Conservation (phyloP, 352 stramenopile species). For the Pythium coloratum region DNA sequence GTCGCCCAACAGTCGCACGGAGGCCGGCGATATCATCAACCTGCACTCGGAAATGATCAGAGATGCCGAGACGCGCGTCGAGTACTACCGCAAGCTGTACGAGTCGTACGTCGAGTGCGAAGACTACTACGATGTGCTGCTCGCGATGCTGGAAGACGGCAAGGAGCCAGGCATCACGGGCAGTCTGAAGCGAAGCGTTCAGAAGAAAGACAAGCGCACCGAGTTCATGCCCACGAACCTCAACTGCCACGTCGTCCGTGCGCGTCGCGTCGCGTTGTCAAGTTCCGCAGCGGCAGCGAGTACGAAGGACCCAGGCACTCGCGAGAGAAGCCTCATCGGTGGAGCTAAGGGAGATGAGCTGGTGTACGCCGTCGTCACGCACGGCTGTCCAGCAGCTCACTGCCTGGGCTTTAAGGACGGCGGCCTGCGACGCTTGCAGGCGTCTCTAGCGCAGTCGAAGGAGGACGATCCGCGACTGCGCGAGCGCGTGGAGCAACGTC, state of each 20-base stretch:
- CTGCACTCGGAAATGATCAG: constrained; percentile 40
- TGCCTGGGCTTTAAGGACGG: constrained; percentile 85
- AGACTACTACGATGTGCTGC: constrained; percentile 66
- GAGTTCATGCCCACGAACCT: constrained; percentile 89
- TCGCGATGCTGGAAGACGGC: constrained; percentile 69
- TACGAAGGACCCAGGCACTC: constrained; percentile 17
- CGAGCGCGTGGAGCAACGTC: constrained; percentile 74
- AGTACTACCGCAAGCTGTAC: constrained; percentile 63
- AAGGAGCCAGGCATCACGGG: constrained; percentile 83
- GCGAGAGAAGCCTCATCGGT: constrained; percentile 11
- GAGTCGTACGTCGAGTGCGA: constrained; percentile 65
- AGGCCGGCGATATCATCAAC: constrained; percentile 32
- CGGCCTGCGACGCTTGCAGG: constrained; percentile 60
- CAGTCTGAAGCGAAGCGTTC: constrained; percentile 80
- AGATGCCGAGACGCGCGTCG: constrained; percentile 54
- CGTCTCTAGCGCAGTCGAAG: constrained; percentile 43
- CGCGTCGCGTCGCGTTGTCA: constrained; percentile 53
- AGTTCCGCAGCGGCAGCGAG: constrained; percentile 5
- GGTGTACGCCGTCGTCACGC: constrained; percentile 74
- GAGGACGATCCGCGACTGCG: constrained; percentile 54
- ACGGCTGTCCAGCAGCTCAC: constrained; percentile 80
- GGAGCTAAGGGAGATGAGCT: constrained; percentile 47
- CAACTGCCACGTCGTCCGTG: constrained; percentile 79
- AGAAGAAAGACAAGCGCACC: constrained; percentile 84
- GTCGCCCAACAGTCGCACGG: constrained; percentile 31